Percentiles rank a stretch among this genome's conserved stretches.
phyloP scores from a whole-genome alignment of 306 rosid genomes.

The Urtica urens region DNA sequence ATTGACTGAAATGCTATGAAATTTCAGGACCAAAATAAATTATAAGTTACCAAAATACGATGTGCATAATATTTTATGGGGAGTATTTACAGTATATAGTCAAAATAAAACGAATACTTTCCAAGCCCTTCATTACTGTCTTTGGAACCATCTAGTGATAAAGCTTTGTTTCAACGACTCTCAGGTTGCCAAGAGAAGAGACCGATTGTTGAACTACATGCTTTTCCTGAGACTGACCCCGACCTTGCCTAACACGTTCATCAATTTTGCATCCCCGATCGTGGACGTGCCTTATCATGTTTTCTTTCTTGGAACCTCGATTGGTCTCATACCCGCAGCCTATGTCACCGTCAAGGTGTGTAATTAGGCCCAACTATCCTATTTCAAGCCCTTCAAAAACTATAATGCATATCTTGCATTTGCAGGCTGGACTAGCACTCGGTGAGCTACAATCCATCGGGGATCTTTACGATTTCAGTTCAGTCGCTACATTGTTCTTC shows the following conservation, averaged over 20 bases:
- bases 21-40: too few species aligned
- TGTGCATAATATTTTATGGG: too few species aligned
- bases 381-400: not conserved
- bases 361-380: too few species aligned
- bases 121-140: not conserved
- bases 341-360: slow-evolving; percentile 94
- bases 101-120: too few species aligned
- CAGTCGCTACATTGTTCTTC: slow-evolving; percentile 75
- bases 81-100: too few species aligned
- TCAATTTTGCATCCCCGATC: slow-evolving; percentile 90
- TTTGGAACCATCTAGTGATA: not conserved
- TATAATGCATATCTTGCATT: not conserved
- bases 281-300: slow-evolving; percentile 90
- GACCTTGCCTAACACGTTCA: slow-evolving; percentile 83
- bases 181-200: slow-evolving; percentile 81
- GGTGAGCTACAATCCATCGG: slow-evolving; percentile 75
- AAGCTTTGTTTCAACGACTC: slow-evolving; percentile 13
- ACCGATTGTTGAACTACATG: slow-evolving; percentile 79
- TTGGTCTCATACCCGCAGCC: slow-evolving; percentile 92
- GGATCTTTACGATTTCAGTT: slow-evolving; percentile 89
- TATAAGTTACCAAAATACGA: too few species aligned
- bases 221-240: slow-evolving; percentile 93
- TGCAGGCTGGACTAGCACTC: slow-evolving; percentile 88
- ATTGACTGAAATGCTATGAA: too few species aligned
- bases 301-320: slow-evolving; percentile 64